Percentiles rank a stretch among this genome's conserved stretches.
phyloP scores from a whole-genome alignment of 2,329 filamentous ascomycete genomes.

The Lomentospora prolificans region DNA sequence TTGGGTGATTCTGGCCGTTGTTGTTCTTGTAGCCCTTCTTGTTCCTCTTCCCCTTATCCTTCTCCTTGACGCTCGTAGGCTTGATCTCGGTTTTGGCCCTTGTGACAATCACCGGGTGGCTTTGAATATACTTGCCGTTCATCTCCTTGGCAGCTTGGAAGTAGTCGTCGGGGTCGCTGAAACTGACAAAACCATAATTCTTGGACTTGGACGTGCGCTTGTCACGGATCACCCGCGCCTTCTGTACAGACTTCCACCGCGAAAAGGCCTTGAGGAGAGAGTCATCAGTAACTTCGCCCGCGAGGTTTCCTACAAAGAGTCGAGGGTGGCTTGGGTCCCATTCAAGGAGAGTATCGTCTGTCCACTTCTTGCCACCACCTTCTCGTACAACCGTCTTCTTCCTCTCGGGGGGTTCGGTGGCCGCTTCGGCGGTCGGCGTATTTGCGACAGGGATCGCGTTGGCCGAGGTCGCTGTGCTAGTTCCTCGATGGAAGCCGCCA shows the following conservation, averaged over 20 bases:
- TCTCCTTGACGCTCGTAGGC: constrained; percentile 58
- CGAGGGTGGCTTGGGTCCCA: constrained; percentile 95
- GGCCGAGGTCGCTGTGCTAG: constrained; percentile 21
- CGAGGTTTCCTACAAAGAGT: constrained; percentile 92
- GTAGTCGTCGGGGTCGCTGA: constrained; percentile 90
- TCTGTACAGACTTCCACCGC: constrained; percentile 78
- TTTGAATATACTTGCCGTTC: constrained; percentile 98
- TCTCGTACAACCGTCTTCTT: constrained; percentile 81
- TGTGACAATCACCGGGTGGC: constrained; percentile 79
- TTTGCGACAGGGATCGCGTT: constrained; percentile 29
- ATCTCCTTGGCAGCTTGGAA: constrained; percentile 96
- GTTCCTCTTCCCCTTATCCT: constrained; percentile 27
- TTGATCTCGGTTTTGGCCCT: constrained; percentile 90
- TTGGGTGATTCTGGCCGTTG: constrained; percentile 25
- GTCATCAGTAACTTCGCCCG: constrained; percentile 95
- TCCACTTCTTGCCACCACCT: constrained; percentile 89
- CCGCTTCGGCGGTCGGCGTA: constrained; percentile 16
- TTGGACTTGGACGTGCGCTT: constrained; percentile 95
- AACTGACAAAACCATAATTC: constrained; percentile 93
- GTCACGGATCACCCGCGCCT: constrained; percentile 87
- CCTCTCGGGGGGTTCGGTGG: constrained; percentile 38
- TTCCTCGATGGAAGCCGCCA: constrained; percentile 15
- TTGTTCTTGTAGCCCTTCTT: constrained; percentile 24
- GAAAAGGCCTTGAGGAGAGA: constrained; percentile 89
- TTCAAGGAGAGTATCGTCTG: constrained; percentile 77